A percentile compares a stretch with the other conserved stretches of the same genome.
phyloP scores from a whole-genome alignment of 2,329 filamentous ascomycete genomes.

The Aspergillus flavus region DNA sequence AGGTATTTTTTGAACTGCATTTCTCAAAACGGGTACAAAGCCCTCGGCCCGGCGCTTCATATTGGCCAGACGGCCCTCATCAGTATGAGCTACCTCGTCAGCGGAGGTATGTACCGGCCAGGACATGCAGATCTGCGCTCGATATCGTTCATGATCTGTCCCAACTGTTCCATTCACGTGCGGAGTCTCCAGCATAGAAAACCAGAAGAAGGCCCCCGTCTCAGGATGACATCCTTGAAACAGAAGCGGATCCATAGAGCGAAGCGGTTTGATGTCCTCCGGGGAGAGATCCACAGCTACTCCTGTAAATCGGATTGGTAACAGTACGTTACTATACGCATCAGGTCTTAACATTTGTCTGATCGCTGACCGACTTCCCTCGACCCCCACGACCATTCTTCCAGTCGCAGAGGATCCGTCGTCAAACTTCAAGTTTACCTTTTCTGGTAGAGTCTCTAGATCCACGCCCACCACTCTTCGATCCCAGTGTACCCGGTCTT shows the following conservation, averaged over 20 bases:
- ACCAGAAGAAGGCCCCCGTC: conserved; percentile 30
- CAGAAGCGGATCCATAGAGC: conserved; percentile 52
- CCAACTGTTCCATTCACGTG: conserved; percentile 39
- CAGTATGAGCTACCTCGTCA: conserved; percentile 38
- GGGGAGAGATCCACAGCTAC: conserved; percentile 45
- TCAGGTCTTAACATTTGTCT: conserved; percentile 27
- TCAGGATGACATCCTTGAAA: conserved; percentile 30
- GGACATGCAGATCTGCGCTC: conserved; percentile 51
- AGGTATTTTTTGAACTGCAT: conserved; percentile 28
- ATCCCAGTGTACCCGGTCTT: conserved; percentile 26
- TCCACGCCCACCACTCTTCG: conserved; percentile 16
- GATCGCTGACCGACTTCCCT: conserved; percentile 27
- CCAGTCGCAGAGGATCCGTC: conserved; percentile 16
- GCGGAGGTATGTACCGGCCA: conserved; percentile 44
- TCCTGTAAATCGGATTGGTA: conserved; percentile 27
- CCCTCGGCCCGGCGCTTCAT: conserved; percentile 41
- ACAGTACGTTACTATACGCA: conserved; percentile 21
- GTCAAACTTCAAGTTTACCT: conserved; percentile 11
- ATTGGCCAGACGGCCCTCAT: conserved; percentile 37
- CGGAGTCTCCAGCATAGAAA: conserved; percentile 47
- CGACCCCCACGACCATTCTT: conserved; percentile 22
- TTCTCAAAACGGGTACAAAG: conserved; percentile 27
- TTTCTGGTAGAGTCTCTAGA: background rate
- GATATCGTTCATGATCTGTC: conserved; percentile 38
- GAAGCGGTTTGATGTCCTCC: conserved; percentile 60